Base-by-base conservation (phyloP, 148 eudicot species). In the Fagopyrum tataricum region DNA sequence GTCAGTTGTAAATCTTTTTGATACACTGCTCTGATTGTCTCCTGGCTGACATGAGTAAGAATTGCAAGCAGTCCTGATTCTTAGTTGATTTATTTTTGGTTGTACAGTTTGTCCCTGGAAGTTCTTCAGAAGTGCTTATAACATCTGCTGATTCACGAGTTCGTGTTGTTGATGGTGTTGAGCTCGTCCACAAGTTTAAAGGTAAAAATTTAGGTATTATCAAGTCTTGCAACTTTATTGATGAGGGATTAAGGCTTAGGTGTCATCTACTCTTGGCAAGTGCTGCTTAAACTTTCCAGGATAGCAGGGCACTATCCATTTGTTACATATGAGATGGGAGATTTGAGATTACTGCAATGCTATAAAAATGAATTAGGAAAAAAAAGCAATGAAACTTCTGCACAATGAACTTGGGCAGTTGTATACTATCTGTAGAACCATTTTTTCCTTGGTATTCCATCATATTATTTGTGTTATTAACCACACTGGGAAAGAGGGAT, bases 91-190 rank as follows among this genome's bases (percentile, higher is more conserved):
- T 18, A n/a, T 70, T 42, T 70, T 9, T 43, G 52, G 24, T 70
- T 7, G 17, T n/a, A 46, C 90, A 94, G 98, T 94, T 94, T 85
- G 91, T 85, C 40, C 93, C 98, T 52, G 98, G 97, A 72, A 94
- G 97, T 80, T 78, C 92, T 71, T 84, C 95, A 24, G 95, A 94
- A 82, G 97, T 94, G 43, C 86, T 91, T 71, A 83, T 93, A 74
- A 93, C 98, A 46, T 93, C 98, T 44, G 95, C 97, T 69, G 98
- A 93, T 83, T 93, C 98, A 72, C 82, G 98, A 67, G 76, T 93
- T 77, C 95, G 98, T 15, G 95, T 93, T 74, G 79, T 91, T 72
- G 87, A 93, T 76, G 93, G 87, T 73, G 77, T 75, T 75, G 98
- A 93, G 78, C 81, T 93, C 68, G 84, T 91, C 69, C 97, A 89